These are phyloP conservation scores for Saturnispora silvae DNA, from an alignment of 805 yeast genomes.

Conservation along the genomic window DNA sequence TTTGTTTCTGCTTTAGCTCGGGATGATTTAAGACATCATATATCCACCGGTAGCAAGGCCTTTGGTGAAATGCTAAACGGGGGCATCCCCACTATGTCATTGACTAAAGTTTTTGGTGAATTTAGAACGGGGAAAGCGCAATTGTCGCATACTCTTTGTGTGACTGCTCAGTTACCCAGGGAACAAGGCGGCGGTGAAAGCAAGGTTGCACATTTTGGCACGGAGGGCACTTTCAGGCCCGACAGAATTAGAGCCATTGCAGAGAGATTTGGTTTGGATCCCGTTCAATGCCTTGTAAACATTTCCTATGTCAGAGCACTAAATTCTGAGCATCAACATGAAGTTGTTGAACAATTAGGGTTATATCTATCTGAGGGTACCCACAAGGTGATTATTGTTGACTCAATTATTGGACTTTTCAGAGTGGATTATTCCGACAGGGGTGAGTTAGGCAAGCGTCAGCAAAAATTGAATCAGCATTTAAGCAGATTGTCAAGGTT, in stretches of 20 bases:
- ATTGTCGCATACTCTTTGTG: slow-evolving; percentile 68
- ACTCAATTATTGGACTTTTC: slow-evolving; percentile 71
- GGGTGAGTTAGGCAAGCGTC: slow-evolving; percentile 69
- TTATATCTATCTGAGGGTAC: slow-evolving; percentile 57
- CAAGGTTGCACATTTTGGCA: slow-evolving; percentile 67
- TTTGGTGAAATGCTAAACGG: slow-evolving; percentile 64
- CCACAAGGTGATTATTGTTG: slow-evolving; percentile 50
- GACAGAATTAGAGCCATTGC: slow-evolving; percentile 58
- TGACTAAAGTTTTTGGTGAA: slow-evolving; percentile 74
- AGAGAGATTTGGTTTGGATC: slow-evolving; percentile 55
- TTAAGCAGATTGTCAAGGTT: slow-evolving; percentile 42
- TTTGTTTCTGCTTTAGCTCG: slow-evolving; percentile 67
- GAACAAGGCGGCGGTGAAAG: slow-evolving; percentile 76
- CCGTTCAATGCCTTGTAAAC: slow-evolving; percentile 55
- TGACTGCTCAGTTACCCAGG: slow-evolving; percentile 61
- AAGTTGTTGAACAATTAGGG: slow-evolving; percentile 57
- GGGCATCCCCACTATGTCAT: slow-evolving; percentile 66
- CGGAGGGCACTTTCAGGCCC: slow-evolving; percentile 77
- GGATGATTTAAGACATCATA: slow-evolving; percentile 49
- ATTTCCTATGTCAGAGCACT: slow-evolving; percentile 60
- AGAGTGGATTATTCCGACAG: slow-evolving; percentile 72
- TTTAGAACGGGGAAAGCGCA: slow-evolving; percentile 79
- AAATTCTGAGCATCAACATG: slow-evolving; percentile 69
- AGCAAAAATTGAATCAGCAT: slow-evolving; percentile 55
- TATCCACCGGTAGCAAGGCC: slow-evolving; percentile 65